Evolutionary conservation across 805 yeast genomes (phyloP), one percentile per base, ranked within the genome.

Genomic region (Scheffersomyces amazonensis): DNA sequence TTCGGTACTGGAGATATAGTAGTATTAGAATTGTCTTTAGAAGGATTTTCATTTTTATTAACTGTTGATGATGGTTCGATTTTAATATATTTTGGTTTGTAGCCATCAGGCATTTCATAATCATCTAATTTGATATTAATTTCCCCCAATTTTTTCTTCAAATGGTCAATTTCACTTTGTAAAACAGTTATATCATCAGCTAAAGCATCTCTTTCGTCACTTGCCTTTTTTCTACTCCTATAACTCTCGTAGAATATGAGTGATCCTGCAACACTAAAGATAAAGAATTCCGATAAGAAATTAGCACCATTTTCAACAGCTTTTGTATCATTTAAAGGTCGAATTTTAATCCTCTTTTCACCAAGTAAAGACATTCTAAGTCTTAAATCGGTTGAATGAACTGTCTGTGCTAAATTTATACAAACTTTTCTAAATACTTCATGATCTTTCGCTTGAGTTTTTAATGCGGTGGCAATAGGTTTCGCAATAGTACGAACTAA

Each of bases 301-400:
- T 74, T 83, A 31, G 95, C 93, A 1, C 95, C 96, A 41, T 73
- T 78, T 41, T 87, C 93, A 31, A 88, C 75, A 25, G 96, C 96
- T 52, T 79, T 81, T 10, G 80, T 77, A 48, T 87, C 95, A 55
- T 86, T 87, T 55, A 87, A 71, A 0, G 95, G 95, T 34, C 95
- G 73, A 7, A 87, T 75, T 49, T 74, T 76, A 34, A 75, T 58
- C 21, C 71, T 65, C 39, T 64, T 64, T 39, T 73, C 76, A 15
- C 85, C 84, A 43, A 79, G 54, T 31, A 86, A 66, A 27, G 75
- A 68, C 74, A 77, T 71, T 36, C 90, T 73, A 41, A 87, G 61
- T 22, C 62, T 64, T 35, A 80, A 68, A 51, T 87, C 95, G 5
- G 84, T 66, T 31, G 68, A 69, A 52, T 87, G 95, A 19, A 87